Conservation (phyloP, 2,329 filamentous ascomycete genomes). For the Sporothrix globosa region DNA sequence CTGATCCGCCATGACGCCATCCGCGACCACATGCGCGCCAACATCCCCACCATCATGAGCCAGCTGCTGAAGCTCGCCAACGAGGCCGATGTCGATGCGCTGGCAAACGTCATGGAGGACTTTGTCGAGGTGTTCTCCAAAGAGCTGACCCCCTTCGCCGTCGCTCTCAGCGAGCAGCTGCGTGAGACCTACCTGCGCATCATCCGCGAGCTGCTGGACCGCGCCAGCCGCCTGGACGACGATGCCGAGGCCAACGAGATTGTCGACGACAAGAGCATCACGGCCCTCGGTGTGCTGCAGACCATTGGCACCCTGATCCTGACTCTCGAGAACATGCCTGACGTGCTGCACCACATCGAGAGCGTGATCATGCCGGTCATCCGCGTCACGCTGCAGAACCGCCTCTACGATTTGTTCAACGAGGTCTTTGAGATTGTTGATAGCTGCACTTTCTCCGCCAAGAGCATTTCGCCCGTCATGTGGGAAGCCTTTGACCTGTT, state of each 20-base stretch:
- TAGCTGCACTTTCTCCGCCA: slow-evolving; percentile 97
- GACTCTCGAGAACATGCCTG: slow-evolving; percentile 93
- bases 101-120: slow-evolving; percentile 99
- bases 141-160: slow-evolving; percentile 94
- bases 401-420: slow-evolving; percentile 96
- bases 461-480: slow-evolving; percentile 94
- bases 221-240: slow-evolving; percentile 75
- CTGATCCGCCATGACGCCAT: slow-evolving; percentile 95
- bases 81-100: slow-evolving; percentile 94
- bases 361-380: slow-evolving; percentile 97
- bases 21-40: slow-evolving; percentile 92
- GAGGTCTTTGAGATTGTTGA: slow-evolving; percentile 99
- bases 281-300: slow-evolving; percentile 91
- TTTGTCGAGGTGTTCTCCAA: slow-evolving; percentile 99
- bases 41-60: slow-evolving; percentile 99
- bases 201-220: slow-evolving; percentile 85
- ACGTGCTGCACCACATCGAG: slow-evolving; percentile 92
- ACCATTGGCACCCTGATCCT: slow-evolving; percentile 97
- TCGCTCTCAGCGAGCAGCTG: slow-evolving; percentile 92
- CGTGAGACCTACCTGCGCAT: slow-evolving; percentile 96
- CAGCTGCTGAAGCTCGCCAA: slow-evolving; percentile 96
- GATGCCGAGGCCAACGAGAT: slow-evolving; percentile 87
- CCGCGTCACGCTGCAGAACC: slow-evolving; percentile 93
- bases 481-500: slow-evolving; percentile 98
- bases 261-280: slow-evolving; percentile 97